Base-by-base conservation (phyloP, 306 rosid species). In the Trichosanthes truncata region DNA sequence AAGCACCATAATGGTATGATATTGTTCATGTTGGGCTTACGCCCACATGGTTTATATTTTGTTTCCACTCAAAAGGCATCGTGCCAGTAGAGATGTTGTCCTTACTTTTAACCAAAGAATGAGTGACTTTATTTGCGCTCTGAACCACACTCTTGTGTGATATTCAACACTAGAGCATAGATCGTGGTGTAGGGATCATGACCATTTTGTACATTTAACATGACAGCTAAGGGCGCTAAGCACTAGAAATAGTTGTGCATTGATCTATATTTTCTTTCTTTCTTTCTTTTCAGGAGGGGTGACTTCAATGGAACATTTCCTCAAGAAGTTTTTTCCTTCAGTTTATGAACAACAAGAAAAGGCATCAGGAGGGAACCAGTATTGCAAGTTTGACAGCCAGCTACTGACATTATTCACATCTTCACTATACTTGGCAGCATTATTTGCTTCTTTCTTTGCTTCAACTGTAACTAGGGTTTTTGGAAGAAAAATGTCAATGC, bases 401-500 rank as follows among this genome's bases (percentile, higher is more conserved):
- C 26, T 45, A 7, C 57, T 82, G 1, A 80, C 83, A 15, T 25
- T 85, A 60, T 84, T 83, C 74, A 87, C 91, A 21, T 87, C 89
- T 23, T 87, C 87, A 56, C 69, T 83, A 13, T 87, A 85, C 83
- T 6, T 87, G 33, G 87, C 91, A 8, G 90, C 85, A 40, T 31
- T 79, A 29, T 41, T 79, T 53, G 76, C 90, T 40, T 83, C 89
- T 48, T 83, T 88, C 80, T 17, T 80, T 53, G 91, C 91, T 61
- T 83, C 91, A 1, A 4, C 5, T 4, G 35, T 85, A 15, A 88
- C 91, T n/a, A 80, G 82, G 66, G 31, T 3, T 1, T 84, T 14
- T 21, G 91, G 91, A 41, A 66, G 89, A 40, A 82, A 84, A 56
- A 31, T 53, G 2, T 80, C 91, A 61, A 88, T 88, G 89, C 43